Base-by-base conservation (phyloP, 768 basidiomycete genomes). In the Amanita subjunquillea region DNA sequence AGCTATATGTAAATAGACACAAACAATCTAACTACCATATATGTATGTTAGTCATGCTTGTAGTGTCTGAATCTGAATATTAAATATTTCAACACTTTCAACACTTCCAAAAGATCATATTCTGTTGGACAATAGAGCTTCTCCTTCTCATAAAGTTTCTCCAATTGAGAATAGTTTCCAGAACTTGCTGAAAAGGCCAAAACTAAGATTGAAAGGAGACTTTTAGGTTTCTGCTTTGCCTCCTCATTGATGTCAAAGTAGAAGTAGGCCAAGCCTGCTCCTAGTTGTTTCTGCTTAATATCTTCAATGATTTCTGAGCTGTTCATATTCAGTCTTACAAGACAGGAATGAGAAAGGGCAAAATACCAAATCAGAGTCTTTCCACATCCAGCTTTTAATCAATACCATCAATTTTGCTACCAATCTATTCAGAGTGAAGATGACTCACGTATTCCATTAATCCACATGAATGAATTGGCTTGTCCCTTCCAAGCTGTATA, bases 401-500 rank as follows among this genome's bases (percentile, higher is more conserved):
- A 17, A 42, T 4, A 10, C 12, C 20, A 17, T 20, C 40, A 15
- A 38, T 1, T 20, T 1, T 22, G 12, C 22, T 6, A 22, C 23
- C 1, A 42, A 17, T 2, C 8, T 1, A 7, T 3, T 3, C 1
- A 2, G 23, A 27, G 12, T 27, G 0, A 22, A 9, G 3, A 30
- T 30, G 29, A 30, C 29, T 30, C 29, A 30, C 29, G 2, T 1
- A 30, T 30, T 30, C 29, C 29, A 30, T 30, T 30, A 30, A 30
- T 30, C 29, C 29, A 30, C 29, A 30, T 30, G 29, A 30, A 7
- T 30, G 23, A 22, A 13, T 23, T 4, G 2, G 10, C 23, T 23
- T 71, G 70, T 23, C 12, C 20, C 23, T 43, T 43, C 42, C 42
- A 43, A 6, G 20, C 7, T 12, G 23, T 4, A 12, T 43, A 43